phyloP scores from a whole-genome alignment of 1,284 basidiomycete genomes.

The Prillingera fragicola region DNA sequence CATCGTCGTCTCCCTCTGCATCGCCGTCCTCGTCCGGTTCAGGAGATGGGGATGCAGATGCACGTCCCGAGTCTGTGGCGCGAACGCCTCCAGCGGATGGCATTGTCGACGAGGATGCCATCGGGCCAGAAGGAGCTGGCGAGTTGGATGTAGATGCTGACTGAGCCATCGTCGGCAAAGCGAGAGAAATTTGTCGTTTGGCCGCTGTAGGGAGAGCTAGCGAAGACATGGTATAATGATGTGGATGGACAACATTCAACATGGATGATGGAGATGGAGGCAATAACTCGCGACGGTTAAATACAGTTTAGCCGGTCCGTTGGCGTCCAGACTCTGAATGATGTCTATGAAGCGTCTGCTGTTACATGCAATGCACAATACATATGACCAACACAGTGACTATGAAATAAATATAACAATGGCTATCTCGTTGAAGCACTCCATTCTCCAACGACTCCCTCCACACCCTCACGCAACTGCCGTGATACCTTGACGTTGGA shows the following conservation, averaged over 20 bases:
- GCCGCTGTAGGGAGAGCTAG: constrained; percentile 5
- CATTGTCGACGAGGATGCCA: not conserved
- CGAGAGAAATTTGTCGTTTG: constrained; percentile 13
- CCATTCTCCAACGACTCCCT: not conserved
- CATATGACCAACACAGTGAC: not conserved
- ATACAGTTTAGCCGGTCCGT: too few relatives aligned
- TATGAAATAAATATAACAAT: too few relatives aligned
- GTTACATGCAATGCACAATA: not conserved
- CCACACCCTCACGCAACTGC: constrained; percentile 1
- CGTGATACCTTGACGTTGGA: constrained; percentile 20
- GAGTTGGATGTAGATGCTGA: constrained; percentile 5
- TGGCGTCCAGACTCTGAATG: not conserved
- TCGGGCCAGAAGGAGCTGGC: constrained; percentile 1
- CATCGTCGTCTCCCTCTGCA: constrained; percentile 34
- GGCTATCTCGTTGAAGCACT: too few relatives aligned
- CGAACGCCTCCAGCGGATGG: not conserved
- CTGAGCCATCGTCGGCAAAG: constrained; percentile 11
- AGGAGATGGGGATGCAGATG: constrained; percentile 19
- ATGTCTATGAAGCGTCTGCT: not conserved
- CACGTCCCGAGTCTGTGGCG: not conserved
- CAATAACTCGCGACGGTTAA: not conserved
- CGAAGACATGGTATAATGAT: not conserved
- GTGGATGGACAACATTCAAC: not conserved
- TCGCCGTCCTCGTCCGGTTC: constrained; percentile 31
- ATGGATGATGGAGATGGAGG: not conserved